Evolutionary conservation across 768 basidiomycete species (phyloP).

Genomic region (Phaeolepiota aurea): DNA sequence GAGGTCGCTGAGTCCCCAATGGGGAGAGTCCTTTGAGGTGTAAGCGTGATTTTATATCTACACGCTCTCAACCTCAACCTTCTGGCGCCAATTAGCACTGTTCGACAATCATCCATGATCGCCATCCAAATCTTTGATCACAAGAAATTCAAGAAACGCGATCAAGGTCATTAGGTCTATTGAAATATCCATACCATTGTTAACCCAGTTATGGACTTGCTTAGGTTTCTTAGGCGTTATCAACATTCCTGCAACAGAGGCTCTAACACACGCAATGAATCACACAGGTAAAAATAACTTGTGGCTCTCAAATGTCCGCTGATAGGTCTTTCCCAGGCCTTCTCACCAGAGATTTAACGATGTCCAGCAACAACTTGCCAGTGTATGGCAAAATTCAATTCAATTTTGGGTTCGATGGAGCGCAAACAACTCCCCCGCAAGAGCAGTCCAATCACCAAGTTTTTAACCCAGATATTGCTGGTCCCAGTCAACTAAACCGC

Average conservation of each 20-base stretch:
- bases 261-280: constrained; percentile 37
- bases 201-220: constrained; percentile 1
- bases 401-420: constrained; percentile 36
- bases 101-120: constrained; percentile 69
- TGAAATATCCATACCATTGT: constrained; percentile 14
- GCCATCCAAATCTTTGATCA: constrained; percentile 88
- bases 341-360: constrained; percentile 66
- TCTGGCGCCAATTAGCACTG: constrained; percentile 34
- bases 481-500: constrained; percentile 6
- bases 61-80: constrained; percentile 7
- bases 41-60: constrained; percentile 24
- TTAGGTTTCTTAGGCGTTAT: constrained; percentile 54
- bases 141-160: constrained; percentile 78
- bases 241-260: constrained; percentile 47
- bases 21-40: constrained; percentile 86
- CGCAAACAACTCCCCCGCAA: constrained; percentile 13
- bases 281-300: constrained; percentile 30
- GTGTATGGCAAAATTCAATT: constrained; percentile 83
- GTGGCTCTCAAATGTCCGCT: constrained; percentile 9
- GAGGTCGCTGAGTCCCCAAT: constrained; percentile 62
- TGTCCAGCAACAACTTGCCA: constrained; percentile 66
- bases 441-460: constrained; percentile 5
- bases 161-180: constrained; percentile 50
- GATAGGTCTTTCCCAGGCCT: constrained; percentile 32
- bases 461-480: constrained; percentile 10